phyloP scores from a whole-genome alignment of 352 stramenopile genomes.

The Aphanomyces invadans region DNA sequence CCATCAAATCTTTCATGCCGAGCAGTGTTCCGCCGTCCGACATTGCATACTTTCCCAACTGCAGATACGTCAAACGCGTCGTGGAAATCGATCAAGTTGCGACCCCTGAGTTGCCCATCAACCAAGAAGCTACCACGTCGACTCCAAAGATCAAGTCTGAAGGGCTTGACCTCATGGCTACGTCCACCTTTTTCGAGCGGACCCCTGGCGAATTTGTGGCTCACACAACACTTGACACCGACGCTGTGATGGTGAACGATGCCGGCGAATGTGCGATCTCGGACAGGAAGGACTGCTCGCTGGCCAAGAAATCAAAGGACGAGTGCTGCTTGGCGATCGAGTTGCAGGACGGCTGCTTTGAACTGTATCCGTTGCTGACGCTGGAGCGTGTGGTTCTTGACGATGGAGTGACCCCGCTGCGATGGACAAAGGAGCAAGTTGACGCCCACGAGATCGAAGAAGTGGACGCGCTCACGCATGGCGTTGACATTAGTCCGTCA shows the following conservation, averaged over 20 bases:
- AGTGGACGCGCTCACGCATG: conserved; percentile 15
- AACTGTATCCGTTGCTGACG: conserved; percentile 21
- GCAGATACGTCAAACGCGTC: conserved; percentile 17
- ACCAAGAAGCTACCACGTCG: no score
- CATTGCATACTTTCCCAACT: not conserved
- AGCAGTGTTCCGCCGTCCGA: not conserved
- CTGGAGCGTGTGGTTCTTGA: not conserved
- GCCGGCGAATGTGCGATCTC: no score
- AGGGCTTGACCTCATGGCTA: not conserved
- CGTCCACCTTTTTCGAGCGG: no score
- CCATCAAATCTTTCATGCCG: conserved; percentile 12
- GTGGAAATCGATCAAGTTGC: not conserved
- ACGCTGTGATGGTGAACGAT: no score
- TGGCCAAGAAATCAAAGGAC: no score
- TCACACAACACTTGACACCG: no score
- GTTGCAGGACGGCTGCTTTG: not conserved
- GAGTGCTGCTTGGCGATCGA: conserved; percentile 22
- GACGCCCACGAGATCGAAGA: conserved; percentile 12
- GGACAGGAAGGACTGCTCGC: no score
- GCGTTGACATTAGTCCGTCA: conserved; percentile 1
- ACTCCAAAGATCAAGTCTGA: not conserved
- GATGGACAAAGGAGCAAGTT: conserved; percentile 13
- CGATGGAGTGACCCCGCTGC: not conserved
- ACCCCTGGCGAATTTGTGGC: no score
- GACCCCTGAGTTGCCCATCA: no score